Conservation (phyloP, 306 rosid species). For the Trichosanthes truncata region DNA sequence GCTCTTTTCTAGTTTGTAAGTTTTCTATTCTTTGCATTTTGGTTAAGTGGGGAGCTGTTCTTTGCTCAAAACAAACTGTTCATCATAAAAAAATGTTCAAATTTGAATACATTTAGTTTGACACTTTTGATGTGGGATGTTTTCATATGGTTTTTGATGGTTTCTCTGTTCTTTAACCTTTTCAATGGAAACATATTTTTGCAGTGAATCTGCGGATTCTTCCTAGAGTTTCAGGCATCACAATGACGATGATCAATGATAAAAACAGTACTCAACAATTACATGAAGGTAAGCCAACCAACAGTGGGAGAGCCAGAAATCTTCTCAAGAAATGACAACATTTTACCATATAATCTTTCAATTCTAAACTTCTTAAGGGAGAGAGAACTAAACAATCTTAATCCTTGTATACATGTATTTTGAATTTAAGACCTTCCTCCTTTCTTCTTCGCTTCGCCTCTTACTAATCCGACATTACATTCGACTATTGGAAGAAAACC, state of each 20-base stretch:
- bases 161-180: background rate
- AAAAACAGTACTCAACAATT: constrained; percentile 19
- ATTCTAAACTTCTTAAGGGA: too few species aligned
- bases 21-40: constrained; percentile 8
- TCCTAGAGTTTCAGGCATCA: constrained; percentile 31
- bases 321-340: too few species aligned
- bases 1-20: constrained; percentile 58
- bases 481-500: background rate
- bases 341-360: too few species aligned
- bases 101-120: background rate
- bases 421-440: too few species aligned
- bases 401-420: background rate
- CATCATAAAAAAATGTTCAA: background rate
- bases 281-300: constrained; percentile 23
- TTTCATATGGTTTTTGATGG: background rate
- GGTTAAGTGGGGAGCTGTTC: background rate
- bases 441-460: too few species aligned
- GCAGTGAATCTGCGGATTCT: constrained; percentile 46
- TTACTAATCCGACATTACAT: too few species aligned
- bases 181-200: constrained; percentile 3
- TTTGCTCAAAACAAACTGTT: background rate
- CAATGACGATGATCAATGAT: constrained; percentile 45
- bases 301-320: background rate
- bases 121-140: background rate
- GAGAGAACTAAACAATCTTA: too few species aligned